Base-by-base conservation (phyloP, 1,284 basidiomycete species). In the Inonotus hispidus region DNA sequence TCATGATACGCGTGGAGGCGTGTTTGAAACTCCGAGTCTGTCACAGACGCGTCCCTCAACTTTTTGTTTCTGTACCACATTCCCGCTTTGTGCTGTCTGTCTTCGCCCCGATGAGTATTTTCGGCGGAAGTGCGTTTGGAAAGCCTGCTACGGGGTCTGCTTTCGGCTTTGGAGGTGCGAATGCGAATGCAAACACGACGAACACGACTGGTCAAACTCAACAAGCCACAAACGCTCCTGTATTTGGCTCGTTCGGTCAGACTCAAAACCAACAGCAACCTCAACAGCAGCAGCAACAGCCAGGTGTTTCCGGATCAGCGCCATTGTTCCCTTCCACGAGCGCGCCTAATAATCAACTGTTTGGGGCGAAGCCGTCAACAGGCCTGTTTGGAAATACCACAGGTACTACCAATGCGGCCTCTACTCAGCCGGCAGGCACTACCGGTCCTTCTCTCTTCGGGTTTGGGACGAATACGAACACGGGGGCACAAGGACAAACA, bases 401-500 rank as follows among this genome's bases (percentile, higher is more conserved):
- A 21, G 37, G 45, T 32, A 56, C 53, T 37, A 50, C 27, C 16
- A 66, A 27, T 29, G 38, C 59, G 1, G 13, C 65, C 59, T 62
- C 63, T 63, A 21, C 65, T 66, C 55, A 69, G 73, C 45, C 70
- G 72, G 61, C 64, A 5, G 60, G 57, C 23, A 69, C 68, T 14
- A 65, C 69, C 4, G 41, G 56, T 7, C 13, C 21, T n/a, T 47
- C 25, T 11, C 21, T 61, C 37, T 56, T 61, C 59, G 49, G 49
- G 11, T 55, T 55, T 55, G 35, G 53, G 8, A 8, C 53, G 7
- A 50, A 50, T 38, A 23, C 57, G 16, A 46, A 29, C 21, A n/a
- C 57, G 14, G 16, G 25, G 14, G 2, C 32, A 19, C 57, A 55
- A 39, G 19, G 19, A 41, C 32, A 32, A 32, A 32, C 32, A 7